Conservation (phyloP, 805 yeast genomes). For the Kluyveromyces siamensis region DNA sequence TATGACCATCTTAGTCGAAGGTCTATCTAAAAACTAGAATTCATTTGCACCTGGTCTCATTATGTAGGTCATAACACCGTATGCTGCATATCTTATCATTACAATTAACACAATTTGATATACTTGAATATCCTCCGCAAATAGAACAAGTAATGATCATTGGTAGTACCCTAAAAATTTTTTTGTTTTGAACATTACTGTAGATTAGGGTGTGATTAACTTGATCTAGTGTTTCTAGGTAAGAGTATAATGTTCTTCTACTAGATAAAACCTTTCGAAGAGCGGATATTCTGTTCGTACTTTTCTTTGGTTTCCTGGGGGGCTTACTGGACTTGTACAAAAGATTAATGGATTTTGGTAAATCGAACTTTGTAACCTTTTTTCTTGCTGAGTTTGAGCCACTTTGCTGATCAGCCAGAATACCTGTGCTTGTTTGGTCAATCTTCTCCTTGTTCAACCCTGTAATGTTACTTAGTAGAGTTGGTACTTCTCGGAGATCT, state of each 20-base stretch:
- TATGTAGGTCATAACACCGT: conserved; percentile 24
- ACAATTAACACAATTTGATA: conserved; percentile 27
- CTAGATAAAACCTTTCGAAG: conserved; percentile 23
- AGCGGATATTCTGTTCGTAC: conserved; percentile 24
- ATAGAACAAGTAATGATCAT: conserved; percentile 28
- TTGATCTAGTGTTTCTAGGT: conserved; percentile 25
- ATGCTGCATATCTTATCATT: conserved; percentile 26
- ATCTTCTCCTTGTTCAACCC: conserved; percentile 25
- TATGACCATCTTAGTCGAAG: too few relatives aligned
- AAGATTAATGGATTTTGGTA: conserved; percentile 21
- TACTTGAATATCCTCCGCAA: conserved; percentile 26
- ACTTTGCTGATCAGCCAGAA: conserved; percentile 5
- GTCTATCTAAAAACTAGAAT: background rate
- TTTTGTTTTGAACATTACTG: conserved; percentile 25
- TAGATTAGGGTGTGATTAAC: conserved; percentile 23
- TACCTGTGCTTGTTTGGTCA: conserved; percentile 14
- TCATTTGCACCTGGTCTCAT: conserved; percentile 26
- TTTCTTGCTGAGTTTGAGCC: conserved; percentile 14
- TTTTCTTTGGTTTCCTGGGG: conserved; percentile 22
- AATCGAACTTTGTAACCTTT: conserved; percentile 20
- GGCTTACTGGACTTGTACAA: conserved; percentile 29
- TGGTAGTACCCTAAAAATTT: conserved; percentile 26
- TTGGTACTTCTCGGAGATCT: conserved; percentile 23
- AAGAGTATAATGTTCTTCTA: conserved; percentile 24
- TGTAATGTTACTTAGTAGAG: conserved; percentile 22